Evolutionary conservation across 2,329 filamentous ascomycete species (phyloP), one percentile per base, ranked within the genome.

Genomic region (Nemania sp.): DNA sequence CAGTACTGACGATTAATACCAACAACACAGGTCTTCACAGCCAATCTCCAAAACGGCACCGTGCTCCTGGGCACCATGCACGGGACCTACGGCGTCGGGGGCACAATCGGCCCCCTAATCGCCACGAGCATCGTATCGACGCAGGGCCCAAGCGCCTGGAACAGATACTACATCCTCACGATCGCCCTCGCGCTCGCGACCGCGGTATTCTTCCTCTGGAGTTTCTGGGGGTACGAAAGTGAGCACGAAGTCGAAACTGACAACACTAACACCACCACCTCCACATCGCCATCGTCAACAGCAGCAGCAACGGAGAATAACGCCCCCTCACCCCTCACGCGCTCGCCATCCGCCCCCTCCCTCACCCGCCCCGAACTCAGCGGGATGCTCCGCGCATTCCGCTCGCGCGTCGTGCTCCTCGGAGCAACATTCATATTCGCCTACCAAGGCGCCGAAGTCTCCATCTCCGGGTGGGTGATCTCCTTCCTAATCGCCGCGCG

Each of bases 391-490:
- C 59, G 79, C 64, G 74, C 75, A 56, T 68, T 80, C 67, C 72
- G 75, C 71, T 64, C 77, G 74, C 68, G 81, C 26, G 78, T 85
- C 4, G 89, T 91, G 0, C 71, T 94, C 1, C 77, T 94, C 0
- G 89, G 89, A 3, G 86, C 90, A 0, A 70, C 90, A 8, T 94
- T 94, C 75, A 89, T 94, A 69, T 94, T 95, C 69, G 83, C 86
- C 22, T 95, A 96, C 70, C 89, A 94, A 71, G 90, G 90, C 28
- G 87, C 88, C 30, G 90, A 95, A 71, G 90, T 95, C 14, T 86
- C 86, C 12, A 89, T 93, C 60, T 90, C 87, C 0, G 90, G 90
- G 48, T 95, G 90, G 91, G 86, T 93, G 43, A 91, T 93, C 57
- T 91, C 88, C 2, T 95, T 92, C 74, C 75, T 95, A 33, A 91